phyloP scores from a whole-genome alignment of 192 early-diverging fungal genomes.

The Piromyces finnis region DNA sequence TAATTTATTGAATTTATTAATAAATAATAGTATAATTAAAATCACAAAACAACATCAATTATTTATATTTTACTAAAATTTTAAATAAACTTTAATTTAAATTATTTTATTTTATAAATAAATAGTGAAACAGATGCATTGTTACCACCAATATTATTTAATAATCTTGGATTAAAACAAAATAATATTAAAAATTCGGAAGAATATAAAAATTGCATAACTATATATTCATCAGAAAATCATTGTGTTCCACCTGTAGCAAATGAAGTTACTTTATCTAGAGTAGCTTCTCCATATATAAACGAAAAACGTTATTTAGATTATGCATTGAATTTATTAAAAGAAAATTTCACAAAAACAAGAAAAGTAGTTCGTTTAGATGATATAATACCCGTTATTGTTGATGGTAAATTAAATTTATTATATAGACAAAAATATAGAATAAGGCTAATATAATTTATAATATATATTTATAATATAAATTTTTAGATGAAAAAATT shows the following conservation, averaged over 20 bases:
- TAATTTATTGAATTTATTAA: not conserved
- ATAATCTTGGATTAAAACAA: conserved; percentile 26
- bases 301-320: conserved; percentile 38
- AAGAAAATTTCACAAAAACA: conserved; percentile 40
- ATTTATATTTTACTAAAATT: too few species aligned
- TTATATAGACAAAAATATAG: too few species aligned
- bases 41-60: conserved; percentile 1
- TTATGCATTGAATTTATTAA: conserved; percentile 31
- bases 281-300: conserved; percentile 40
- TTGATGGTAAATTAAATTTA: conserved; percentile 36
- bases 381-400: conserved; percentile 39
- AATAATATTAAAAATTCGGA: not conserved
- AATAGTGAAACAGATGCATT: conserved; percentile 9
- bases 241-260: conserved; percentile 26
- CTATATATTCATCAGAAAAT: conserved; percentile 5
- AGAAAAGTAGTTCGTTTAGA: conserved; percentile 47
- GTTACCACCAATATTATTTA: conserved; percentile 29
- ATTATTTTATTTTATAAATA: too few species aligned
- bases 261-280: conserved; percentile 34
- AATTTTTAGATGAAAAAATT: conserved; percentile 18
- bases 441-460: too few species aligned
- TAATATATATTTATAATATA: conserved; percentile 5
- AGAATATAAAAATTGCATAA: conserved; percentile 1
- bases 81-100: too few species aligned
- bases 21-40: too few species aligned